phyloP scores from a whole-genome alignment of 192 early-diverging fungal species.

The Coemansia reversa region DNA sequence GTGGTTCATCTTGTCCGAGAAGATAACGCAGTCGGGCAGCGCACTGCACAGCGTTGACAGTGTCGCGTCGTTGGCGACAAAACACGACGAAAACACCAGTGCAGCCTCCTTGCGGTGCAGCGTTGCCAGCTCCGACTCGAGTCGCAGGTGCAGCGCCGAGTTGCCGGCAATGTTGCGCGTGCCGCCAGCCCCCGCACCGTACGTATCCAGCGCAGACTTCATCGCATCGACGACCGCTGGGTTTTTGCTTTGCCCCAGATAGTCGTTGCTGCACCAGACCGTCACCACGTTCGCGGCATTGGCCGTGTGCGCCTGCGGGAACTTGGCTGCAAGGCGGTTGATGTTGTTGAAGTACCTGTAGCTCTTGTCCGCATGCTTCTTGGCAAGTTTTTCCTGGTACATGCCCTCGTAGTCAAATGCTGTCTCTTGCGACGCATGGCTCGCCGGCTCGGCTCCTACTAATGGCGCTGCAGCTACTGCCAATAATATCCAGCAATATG shows the following conservation, averaged over 20 bases:
- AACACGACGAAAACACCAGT: constrained; percentile 95
- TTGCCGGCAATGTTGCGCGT: constrained; percentile 99
- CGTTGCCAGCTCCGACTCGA: constrained; percentile 88
- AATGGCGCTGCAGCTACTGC: constrained; percentile 8
- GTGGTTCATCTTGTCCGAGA: constrained; percentile 93
- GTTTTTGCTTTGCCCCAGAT: constrained; percentile 94
- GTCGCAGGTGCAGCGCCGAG: constrained; percentile 86
- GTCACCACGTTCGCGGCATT: constrained; percentile 84
- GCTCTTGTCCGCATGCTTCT: constrained; percentile 95
- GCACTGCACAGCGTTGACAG: constrained; percentile 83
- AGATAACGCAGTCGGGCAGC: constrained; percentile 89
- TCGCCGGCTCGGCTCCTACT: constrained; percentile 14
- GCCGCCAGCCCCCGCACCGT: constrained; percentile 98
- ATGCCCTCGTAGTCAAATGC: constrained; percentile 88
- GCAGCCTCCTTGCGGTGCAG: constrained; percentile 91
- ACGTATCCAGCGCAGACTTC: constrained; percentile 91
- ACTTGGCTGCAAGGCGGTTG: constrained; percentile 91
- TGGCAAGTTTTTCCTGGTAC: constrained; percentile 82
- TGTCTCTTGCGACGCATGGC: constrained; percentile 31
- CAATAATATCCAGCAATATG: not conserved
- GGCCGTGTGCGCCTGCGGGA: constrained; percentile 91
- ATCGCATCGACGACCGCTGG: constrained; percentile 82
- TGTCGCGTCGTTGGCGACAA: constrained; percentile 97
- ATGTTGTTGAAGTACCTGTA: constrained; percentile 99
- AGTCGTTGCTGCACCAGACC: constrained; percentile 99